Evolutionary conservation across 495 filamentous ascomycete species (phyloP), one percentile per base, ranked within the genome.

Genomic region (Hyaloscypha finlandica): DNA sequence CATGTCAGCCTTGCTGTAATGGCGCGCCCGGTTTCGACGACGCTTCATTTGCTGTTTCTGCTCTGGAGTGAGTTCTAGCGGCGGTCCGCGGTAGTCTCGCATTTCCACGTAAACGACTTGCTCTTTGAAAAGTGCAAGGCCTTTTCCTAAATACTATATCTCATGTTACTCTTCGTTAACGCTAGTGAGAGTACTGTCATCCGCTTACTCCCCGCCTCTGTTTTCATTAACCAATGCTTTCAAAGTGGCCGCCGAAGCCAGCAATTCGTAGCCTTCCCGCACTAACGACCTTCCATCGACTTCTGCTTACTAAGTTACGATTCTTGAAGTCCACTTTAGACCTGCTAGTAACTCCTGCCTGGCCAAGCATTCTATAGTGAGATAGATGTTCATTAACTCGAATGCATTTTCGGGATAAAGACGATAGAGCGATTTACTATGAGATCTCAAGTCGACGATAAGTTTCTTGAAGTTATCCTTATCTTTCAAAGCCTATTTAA

Each of bases 31-130:
- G 8, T 48, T 48, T 48, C 42, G 42, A 48, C 19, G 42, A 48
- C 42, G 42, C 42, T 48, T 48, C 42, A 48, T 48, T 48, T 48
- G 42, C 42, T 48, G 42, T 48, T 48, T 48, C 42, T 48, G 42
- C 42, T 48, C 19, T 48, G 42, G 42, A 19, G 42, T 48, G 42
- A 48, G 42, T 48, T 48, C 42, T 48, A 19, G 42, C 42, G 42
- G 42, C 42, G 42, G 42, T 48, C 42, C 42, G 42, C 42, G 42
- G 42, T 48, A 48, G 42, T 48, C 42, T 48, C 42, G 42, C 42
- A 48, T 48, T 48, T 48, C 42, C 42, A 48, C 42, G 42, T 48
- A 48, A 48, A 48, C 42, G 42, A 48, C 42, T 48, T 48, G 42
- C 42, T 48, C 42, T 48, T 48, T 19, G 19, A 48, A 48, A 8